These are phyloP conservation scores for Hypoxylon sp. DNA, from an alignment of 2,329 filamentous ascomycete species.

Conservation along the genomic window DNA sequence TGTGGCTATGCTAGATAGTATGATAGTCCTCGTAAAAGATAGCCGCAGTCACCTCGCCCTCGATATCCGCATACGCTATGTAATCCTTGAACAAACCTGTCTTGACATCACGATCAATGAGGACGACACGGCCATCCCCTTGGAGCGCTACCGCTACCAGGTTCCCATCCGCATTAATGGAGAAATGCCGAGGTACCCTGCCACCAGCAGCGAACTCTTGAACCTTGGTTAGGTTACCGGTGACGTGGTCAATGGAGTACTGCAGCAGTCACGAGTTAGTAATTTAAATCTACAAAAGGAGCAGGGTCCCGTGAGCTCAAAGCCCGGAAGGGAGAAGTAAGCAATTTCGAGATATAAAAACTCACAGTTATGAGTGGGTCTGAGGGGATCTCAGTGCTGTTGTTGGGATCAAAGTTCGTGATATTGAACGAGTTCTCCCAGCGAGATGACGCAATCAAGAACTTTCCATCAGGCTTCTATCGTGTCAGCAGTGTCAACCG, in stretches of 20 bases:
- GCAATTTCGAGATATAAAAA: constrained; percentile 7
- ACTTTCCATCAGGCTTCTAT: constrained; percentile 69
- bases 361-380: constrained; percentile 72
- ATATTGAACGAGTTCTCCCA: constrained; percentile 69
- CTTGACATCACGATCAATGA: constrained; percentile 71
- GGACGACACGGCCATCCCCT: constrained; percentile 69
- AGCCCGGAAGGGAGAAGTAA: constrained; percentile 2
- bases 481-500: constrained; percentile 26
- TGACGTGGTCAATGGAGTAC: constrained; percentile 68
- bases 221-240: constrained; percentile 69
- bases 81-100: constrained; percentile 70
- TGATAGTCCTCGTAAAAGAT: constrained; percentile 62
- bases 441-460: constrained; percentile 78
- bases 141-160: constrained; percentile 78
- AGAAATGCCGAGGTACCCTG: constrained; percentile 75
- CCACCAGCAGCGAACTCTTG: constrained; percentile 76
- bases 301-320: background rate
- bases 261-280: constrained; percentile 20
- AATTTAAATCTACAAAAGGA: background rate
- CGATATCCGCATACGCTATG: constrained; percentile 60
- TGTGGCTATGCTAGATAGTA: constrained; percentile 19
- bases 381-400: constrained; percentile 65
- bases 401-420: constrained; percentile 61
- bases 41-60: constrained; percentile 62
- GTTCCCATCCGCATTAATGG: constrained; percentile 74